A percentile compares a stretch with the other conserved stretches of the same genome.
phyloP scores from a whole-genome alignment of 306 rosid genomes.

The Pterocarpus macrocarpus region DNA sequence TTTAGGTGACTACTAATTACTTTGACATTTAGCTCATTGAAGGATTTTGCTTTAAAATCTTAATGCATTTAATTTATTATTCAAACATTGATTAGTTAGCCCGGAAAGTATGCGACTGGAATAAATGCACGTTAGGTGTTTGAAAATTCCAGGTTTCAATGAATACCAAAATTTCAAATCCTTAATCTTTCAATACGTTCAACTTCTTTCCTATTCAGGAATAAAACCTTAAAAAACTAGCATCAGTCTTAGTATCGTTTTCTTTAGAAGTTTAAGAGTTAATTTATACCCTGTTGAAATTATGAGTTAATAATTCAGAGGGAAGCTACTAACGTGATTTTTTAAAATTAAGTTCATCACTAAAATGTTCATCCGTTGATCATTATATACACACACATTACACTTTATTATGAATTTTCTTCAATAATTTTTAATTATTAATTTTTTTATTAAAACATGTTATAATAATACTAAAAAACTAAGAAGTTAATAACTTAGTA shows the following conservation, averaged over 20 bases:
- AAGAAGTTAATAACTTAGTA: background rate
- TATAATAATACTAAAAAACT: background rate
- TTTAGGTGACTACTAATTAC: constrained; percentile 9
- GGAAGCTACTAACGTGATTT: background rate
- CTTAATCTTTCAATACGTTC: background rate
- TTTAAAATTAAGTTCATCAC: background rate
- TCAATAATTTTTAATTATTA: no score
- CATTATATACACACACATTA: background rate
- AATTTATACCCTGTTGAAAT: background rate
- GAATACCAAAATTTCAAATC: background rate
- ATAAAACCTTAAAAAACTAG: background rate
- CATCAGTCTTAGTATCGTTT: background rate
- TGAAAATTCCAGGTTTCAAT: constrained; percentile 21
- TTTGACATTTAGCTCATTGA: constrained; percentile 37
- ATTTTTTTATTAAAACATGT: background rate
- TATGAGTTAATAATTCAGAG: background rate
- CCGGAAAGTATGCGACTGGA: background rate
- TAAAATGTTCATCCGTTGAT: background rate
- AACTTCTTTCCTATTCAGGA: background rate
- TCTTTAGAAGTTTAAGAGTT: no score
- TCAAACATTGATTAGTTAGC: constrained; percentile 3
- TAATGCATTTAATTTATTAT: background rate
- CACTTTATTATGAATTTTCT: no score
- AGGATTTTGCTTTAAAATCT: background rate
- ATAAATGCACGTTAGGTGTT: constrained; percentile 10